A percentile compares a stretch with the other conserved stretches of the same genome.
Evolutionary conservation across 163 green algal genomes (phyloP).

Genomic region (Coccomyxa subellipsoidea): DNA sequence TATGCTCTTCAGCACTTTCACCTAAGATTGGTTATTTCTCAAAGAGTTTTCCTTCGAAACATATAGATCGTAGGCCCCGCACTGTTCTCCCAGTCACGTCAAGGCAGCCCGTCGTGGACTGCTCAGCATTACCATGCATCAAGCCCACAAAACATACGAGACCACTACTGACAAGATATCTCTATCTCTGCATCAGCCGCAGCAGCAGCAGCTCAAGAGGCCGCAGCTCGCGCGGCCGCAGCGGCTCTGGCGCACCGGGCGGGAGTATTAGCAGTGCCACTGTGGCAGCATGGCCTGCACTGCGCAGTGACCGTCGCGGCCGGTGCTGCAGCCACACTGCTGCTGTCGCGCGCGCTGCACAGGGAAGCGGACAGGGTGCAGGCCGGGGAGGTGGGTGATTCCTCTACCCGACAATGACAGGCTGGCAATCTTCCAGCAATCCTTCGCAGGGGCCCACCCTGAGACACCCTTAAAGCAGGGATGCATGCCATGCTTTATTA

Average conservation of each 20-base stretch:
- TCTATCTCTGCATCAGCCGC: neutral
- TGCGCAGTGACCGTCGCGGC: neutral
- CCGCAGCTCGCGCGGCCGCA: conserved; percentile 2
- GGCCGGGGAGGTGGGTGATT: conserved; percentile 11
- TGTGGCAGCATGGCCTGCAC: conserved; percentile 19
- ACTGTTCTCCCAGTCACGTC: no score
- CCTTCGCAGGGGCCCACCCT: neutral
- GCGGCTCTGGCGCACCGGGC: conserved; percentile 9
- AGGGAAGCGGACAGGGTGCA: conserved; percentile 16
- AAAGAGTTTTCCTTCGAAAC: no score
- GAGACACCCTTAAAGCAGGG: neutral
- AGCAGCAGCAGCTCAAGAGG: neutral
- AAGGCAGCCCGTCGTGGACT: no score
- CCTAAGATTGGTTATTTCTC: no score
- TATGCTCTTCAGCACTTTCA: no score
- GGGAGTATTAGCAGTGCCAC: neutral
- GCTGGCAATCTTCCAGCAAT: neutral
- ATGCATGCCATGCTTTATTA: no score
- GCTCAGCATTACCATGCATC: no score
- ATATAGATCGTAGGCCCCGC: no score
- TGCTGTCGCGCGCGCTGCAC: neutral
- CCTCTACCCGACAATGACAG: neutral
- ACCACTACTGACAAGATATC: no score
- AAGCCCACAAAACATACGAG: no score
- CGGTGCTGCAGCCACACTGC: conserved; percentile 4